Conservation (phyloP, 208 protist genomes). For the Acanthamoeba royreba region DNA sequence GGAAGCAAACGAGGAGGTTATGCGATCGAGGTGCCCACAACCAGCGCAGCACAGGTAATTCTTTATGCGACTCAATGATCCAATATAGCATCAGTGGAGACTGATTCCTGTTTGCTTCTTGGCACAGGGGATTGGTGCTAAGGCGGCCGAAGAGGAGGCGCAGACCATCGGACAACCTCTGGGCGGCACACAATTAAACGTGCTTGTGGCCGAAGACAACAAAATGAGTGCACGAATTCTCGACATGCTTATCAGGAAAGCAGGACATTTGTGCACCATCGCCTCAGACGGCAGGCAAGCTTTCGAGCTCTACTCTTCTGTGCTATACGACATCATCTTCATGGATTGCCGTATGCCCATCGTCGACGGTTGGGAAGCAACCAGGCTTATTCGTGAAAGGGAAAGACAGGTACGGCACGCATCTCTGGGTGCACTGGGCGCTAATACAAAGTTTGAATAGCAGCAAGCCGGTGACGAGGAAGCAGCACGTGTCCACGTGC, state of each 20-base stretch:
- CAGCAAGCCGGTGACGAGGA: neutral
- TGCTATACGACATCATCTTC: slow-evolving; percentile 31
- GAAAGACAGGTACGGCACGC: neutral
- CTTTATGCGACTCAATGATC: neutral
- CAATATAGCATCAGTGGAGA: neutral
- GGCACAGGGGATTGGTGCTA: too few species aligned
- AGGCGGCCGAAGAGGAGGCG: neutral
- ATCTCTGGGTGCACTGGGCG: neutral
- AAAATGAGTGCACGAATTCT: slow-evolving; percentile 8
- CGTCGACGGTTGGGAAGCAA: slow-evolving; percentile 25
- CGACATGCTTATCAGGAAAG: slow-evolving; percentile 18
- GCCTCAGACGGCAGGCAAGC: neutral
- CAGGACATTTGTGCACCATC: neutral
- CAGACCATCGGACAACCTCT: neutral
- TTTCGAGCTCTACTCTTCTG: neutral
- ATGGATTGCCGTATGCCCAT: slow-evolving; percentile 46
- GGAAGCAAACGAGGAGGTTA: neutral
- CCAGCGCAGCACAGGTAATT: neutral
- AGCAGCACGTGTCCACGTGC: neutral
- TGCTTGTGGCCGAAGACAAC: slow-evolving; percentile 22
- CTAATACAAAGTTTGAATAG: neutral
- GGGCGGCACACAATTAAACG: neutral
- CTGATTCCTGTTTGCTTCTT: neutral
- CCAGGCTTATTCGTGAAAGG: neutral
- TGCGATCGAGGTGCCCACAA: neutral